Conservation (phyloP, 805 yeast genomes). For the Metschnikowia sp. region DNA sequence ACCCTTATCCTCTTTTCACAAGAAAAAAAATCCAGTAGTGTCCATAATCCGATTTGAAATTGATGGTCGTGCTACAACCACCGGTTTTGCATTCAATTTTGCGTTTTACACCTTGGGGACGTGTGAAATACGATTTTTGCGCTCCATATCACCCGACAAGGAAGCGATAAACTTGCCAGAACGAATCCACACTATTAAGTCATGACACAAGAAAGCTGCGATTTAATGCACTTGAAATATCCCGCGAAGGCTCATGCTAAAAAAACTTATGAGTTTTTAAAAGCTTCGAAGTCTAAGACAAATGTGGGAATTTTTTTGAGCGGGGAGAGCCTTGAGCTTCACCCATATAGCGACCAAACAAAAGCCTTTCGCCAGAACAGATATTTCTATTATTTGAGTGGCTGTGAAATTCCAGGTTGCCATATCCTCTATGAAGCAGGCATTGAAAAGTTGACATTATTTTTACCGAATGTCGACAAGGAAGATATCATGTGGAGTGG, state of each 20-base stretch:
- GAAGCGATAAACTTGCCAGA: too few species aligned
- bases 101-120: too few species aligned
- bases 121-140: too few species aligned
- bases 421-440: slow-evolving; percentile 57
- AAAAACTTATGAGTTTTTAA: slow-evolving; percentile 44
- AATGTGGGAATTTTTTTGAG: slow-evolving; percentile 50
- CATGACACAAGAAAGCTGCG: slow-evolving; percentile 1
- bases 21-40: too few species aligned
- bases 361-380: slow-evolving; percentile 84
- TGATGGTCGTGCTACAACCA: too few species aligned
- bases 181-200: not conserved
- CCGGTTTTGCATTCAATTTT: too few species aligned
- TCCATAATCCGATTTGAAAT: too few species aligned
- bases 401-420: slow-evolving; percentile 77
- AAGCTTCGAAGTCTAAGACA: slow-evolving; percentile 21
- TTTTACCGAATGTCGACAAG: slow-evolving; percentile 76
- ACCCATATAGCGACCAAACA: slow-evolving; percentile 76
- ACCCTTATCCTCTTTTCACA: too few species aligned
- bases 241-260: slow-evolving; percentile 81
- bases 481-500: slow-evolving; percentile 99
- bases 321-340: slow-evolving; percentile 55
- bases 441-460: slow-evolving; percentile 60
- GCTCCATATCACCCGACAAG: too few species aligned
- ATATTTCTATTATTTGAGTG: slow-evolving; percentile 83
- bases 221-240: slow-evolving; percentile 44